Evolutionary conservation across 352 stramenopile species (phyloP), one percentile per base, ranked within the genome.

Genomic region (Pythium phragmiticola): DNA sequence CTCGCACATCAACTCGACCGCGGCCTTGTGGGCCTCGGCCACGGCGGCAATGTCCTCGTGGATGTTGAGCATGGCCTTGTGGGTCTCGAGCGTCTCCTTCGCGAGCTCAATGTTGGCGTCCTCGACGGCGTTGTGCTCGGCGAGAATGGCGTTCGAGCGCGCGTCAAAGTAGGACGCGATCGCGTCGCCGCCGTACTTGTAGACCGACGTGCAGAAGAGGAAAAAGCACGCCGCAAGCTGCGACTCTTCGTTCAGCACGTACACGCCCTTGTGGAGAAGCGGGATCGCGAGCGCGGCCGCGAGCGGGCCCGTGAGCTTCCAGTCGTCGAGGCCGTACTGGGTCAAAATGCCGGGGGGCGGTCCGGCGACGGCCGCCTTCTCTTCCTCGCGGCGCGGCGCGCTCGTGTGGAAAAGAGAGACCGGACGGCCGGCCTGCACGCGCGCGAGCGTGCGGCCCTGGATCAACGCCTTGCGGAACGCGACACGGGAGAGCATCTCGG

Each of bases 161-260:
- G 82, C 77, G 61, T 94, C 85, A 60, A 94, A 94, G 81, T 89
- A 94, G 71, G 85, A 94, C 43, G 80, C 80, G 59, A 94, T 88
- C 63, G 82, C 78, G 53, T 92, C 73, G 43, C 85, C 85, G 41
- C 85, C 85, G 60, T 84, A 94, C 82, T 94, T 94, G 83, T 94
- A 94, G 37, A 82, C 63, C 53, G 85, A 90, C 53, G 85, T 90
- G 68, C 80, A 85, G 71, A 94, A 92, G 52, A 94, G 81, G 66
- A 90, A 72, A 69, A 94, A 94, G 75, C 85, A 94, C 72, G 78
- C 89, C 21, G 78, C 83, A 48, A 94, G 69, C 72, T 94, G 85
- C 55, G 85, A 87, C 72, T 94, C 85, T 60, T 92, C 85, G 76
- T 92, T 92, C 60, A 94, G 70, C 66, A 92, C 83, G 75, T 94